phyloP scores from a whole-genome alignment of 2,329 filamentous ascomycete genomes.

The Stagonosporopsis chrysanthemi region DNA sequence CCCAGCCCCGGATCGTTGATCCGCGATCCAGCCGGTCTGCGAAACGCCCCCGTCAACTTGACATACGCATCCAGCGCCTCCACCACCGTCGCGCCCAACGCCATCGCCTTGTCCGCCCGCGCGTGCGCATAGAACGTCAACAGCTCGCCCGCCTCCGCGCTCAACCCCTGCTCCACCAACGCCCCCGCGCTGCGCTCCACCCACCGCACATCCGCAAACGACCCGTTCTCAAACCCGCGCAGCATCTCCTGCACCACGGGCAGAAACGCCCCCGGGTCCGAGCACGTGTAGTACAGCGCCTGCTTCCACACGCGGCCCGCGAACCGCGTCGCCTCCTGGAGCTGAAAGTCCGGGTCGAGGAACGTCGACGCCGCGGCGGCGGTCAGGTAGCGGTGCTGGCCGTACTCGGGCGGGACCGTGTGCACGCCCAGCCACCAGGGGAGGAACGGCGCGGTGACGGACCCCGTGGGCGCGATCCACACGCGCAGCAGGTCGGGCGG shows the following conservation, averaged over 20 bases:
- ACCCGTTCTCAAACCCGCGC: constrained; percentile 38
- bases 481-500: constrained; percentile 45
- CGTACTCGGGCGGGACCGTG: constrained; percentile 41
- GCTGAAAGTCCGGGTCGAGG: constrained; percentile 45
- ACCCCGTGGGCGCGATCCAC: constrained; percentile 46
- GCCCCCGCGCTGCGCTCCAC: constrained; percentile 31
- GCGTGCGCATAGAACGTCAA: constrained; percentile 39
- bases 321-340: constrained; percentile 39
- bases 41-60: constrained; percentile 35
- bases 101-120: constrained; percentile 36
- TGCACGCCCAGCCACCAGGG: constrained; percentile 48
- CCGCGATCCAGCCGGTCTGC: constrained; percentile 25
- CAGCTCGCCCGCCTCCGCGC: constrained; percentile 26
- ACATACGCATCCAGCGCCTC: constrained; percentile 36
- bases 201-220: constrained; percentile 33
- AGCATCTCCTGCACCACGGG: constrained; percentile 38
- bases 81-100: constrained; percentile 35
- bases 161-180: constrained; percentile 27
- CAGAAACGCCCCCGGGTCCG: constrained; percentile 31
- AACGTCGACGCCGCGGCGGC: constrained; percentile 45
- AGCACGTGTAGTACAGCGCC: constrained; percentile 42
- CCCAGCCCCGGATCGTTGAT: constrained; percentile 41
- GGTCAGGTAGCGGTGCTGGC: constrained; percentile 47
- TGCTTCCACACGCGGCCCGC: constrained; percentile 40
- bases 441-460: constrained; percentile 46